Percentiles rank a stretch among this genome's conserved stretches.
These are phyloP conservation scores for Selaginella tamariscina DNA, from an alignment of 75 land plant species.

Conservation along the genomic window DNA sequence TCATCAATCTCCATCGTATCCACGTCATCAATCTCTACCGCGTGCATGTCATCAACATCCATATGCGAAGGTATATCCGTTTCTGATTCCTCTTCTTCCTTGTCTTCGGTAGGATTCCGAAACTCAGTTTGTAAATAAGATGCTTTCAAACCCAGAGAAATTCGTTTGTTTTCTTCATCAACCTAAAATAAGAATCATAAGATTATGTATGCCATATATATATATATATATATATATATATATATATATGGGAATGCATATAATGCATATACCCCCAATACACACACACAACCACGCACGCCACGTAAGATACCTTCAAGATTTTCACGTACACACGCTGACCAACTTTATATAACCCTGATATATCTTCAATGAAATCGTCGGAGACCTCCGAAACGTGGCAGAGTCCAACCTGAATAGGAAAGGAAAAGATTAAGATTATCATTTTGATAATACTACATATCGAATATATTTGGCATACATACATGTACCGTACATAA, in stretches of 20 bases:
- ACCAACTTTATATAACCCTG: slow-evolving; percentile 43
- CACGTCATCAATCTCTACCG: neutral
- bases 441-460: neutral
- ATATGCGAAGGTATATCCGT: slow-evolving; percentile 11
- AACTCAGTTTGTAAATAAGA: slow-evolving; percentile 31
- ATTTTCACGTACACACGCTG: slow-evolving; percentile 56
- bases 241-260: no score
- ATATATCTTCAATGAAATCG: slow-evolving; percentile 33
- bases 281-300: neutral
- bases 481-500: neutral
- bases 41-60: slow-evolving; percentile 3
- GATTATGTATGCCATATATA: no score
- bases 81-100: slow-evolving; percentile 17
- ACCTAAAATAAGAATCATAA: slow-evolving; percentile 33
- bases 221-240: no score
- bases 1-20: neutral
- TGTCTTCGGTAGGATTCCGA: neutral
- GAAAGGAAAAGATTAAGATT: neutral
- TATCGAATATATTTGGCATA: neutral
- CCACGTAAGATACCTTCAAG: slow-evolving; percentile 39
- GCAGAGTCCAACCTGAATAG: slow-evolving; percentile 83
- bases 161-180: slow-evolving; percentile 41
- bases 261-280: no score
- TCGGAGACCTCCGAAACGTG: slow-evolving; percentile 76
- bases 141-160: slow-evolving; percentile 73